Base-by-base conservation (phyloP, 768 basidiomycete genomes). In the Russula vinacea region DNA sequence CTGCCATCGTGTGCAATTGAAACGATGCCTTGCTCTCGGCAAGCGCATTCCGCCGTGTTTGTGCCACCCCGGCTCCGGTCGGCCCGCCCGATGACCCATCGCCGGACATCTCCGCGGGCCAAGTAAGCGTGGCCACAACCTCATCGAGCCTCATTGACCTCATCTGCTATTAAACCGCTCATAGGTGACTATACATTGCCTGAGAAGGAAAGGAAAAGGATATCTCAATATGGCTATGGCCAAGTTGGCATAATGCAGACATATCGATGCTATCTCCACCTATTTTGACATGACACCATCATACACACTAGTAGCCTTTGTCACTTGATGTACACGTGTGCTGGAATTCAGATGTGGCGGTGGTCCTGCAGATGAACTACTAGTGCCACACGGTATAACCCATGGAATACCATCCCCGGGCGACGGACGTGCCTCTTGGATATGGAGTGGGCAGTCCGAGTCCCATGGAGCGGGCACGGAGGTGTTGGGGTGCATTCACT, bases 1-100 rank as follows among this genome's bases (percentile, higher is more conserved):
- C 76, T 67, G 79, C 74, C 79, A 79, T 80, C 59, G 53, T 55
- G 49, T 50, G 5, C 16, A 13, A 16, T 50, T 26, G 49, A 50
- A 26, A 26, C 13, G 14, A 26, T 35, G 35, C 35, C 35, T 33
- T 33, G 33, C 33, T 4, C 44, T 10, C 44, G 44, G 4, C 19
- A 11, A 11, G 6, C 8, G 11, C n/a, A 9, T 14, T 9, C 47
- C 13, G 1, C 32, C 10, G 13, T 6, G 7, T 16, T 19, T 58
- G 39, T 24, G 58, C 37, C 45, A 59, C 50, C 19, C 19, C n/a
- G 19, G 45, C 45, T 14, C 58, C 37, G 52, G 19, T 58, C 63
- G 63, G 58, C 24, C 56, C 56, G 58, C 24, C 56, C 56, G 56
- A 24, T 10, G 44, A 10, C 44, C n/a, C n/a, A n/a, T n/a, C n/a